Evolutionary conservation across 2,329 filamentous ascomycete species (phyloP).

Genomic region (Lizonia empirigonia): DNA sequence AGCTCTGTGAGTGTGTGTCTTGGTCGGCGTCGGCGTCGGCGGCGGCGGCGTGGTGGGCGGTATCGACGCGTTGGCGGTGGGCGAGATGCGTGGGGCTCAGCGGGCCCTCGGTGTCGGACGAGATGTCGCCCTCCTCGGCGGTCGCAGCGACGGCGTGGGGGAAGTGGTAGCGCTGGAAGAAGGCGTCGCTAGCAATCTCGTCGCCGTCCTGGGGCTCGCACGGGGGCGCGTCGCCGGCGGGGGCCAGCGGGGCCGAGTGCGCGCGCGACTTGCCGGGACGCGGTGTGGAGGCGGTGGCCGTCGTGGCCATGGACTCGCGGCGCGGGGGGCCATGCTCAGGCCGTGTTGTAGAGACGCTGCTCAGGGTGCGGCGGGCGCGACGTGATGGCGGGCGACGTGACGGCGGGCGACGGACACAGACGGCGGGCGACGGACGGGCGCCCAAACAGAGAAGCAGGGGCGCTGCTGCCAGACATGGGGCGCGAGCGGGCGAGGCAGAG

Average conservation of each 20-base stretch:
- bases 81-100: slow-evolving; percentile 44
- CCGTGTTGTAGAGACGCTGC: background rate
- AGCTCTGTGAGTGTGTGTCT: slow-evolving; percentile 29
- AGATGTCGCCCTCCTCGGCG: slow-evolving; percentile 36
- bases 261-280: slow-evolving; percentile 45
- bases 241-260: slow-evolving; percentile 45
- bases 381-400: slow-evolving; percentile 22
- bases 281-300: too few relatives aligned
- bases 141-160: slow-evolving; percentile 30
- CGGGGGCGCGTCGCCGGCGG: slow-evolving; percentile 47
- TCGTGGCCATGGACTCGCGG: slow-evolving; percentile 27
- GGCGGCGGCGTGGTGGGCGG: slow-evolving; percentile 13
- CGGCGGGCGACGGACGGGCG: slow-evolving; percentile 24
- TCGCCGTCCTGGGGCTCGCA: slow-evolving; percentile 64
- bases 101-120: slow-evolving; percentile 47
- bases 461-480: slow-evolving; percentile 32
- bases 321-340: too few relatives aligned
- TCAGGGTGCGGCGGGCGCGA: slow-evolving; percentile 19
- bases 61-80: slow-evolving; percentile 23
- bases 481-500: too few relatives aligned
- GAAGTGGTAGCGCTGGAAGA: slow-evolving; percentile 51
- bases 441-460: slow-evolving; percentile 29
- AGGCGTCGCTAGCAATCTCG: slow-evolving; percentile 48
- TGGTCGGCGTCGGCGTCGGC: background rate
- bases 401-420: slow-evolving; percentile 20